Evolutionary conservation across 177 flowering plant species (phyloP).

Genomic region (Tripterygium wilfordii): DNA sequence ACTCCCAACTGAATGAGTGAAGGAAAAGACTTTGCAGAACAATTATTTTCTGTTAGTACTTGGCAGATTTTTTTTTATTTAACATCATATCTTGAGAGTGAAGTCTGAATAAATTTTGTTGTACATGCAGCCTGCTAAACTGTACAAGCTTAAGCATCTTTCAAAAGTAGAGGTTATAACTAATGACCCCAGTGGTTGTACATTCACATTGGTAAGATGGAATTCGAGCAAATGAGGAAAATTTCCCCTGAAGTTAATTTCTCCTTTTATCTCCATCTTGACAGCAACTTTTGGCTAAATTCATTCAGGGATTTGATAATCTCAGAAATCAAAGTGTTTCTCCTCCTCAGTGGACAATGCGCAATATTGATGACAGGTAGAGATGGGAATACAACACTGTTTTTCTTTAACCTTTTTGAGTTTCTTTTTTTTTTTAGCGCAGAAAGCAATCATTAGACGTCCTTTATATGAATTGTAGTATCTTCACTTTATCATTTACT

Average conservation of each 20-base stretch:
- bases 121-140: slow-evolving; percentile 77
- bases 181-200: slow-evolving; percentile 93
- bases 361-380: slow-evolving; percentile 97
- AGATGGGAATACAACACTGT: no score
- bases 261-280: not conserved
- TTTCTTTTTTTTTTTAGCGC: no score
- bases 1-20: no score
- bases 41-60: no score
- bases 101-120: no score
- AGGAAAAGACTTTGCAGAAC: no score
- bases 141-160: slow-evolving; percentile 96
- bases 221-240: not conserved
- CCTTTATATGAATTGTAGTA: no score
- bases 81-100: not conserved
- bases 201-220: slow-evolving; percentile 75
- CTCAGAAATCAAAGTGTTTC: slow-evolving; percentile 92
- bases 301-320: slow-evolving; percentile 90
- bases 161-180: slow-evolving; percentile 90
- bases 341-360: slow-evolving; percentile 99
- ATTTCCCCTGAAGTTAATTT: not conserved
- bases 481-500: no score
- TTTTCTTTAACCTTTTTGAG: no score
- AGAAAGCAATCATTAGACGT: no score
- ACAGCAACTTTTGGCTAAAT: slow-evolving; percentile 1
- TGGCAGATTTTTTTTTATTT: no score